Evolutionary conservation across 2,329 filamentous ascomycete genomes (phyloP), one percentile per base, ranked within the genome.

Genomic region (Leptographium galeiforme): DNA sequence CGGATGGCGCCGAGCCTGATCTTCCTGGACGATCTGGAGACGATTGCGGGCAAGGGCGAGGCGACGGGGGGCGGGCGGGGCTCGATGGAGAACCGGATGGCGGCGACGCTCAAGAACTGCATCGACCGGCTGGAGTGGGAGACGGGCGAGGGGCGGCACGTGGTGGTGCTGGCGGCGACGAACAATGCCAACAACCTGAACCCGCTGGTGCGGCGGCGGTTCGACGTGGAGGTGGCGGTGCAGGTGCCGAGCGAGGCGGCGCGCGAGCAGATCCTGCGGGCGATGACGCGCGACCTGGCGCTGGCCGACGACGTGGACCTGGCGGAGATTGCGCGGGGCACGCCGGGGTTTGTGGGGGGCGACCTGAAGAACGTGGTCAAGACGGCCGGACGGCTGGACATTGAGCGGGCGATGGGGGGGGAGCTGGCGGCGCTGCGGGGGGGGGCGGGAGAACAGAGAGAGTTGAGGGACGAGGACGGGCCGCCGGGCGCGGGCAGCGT

Each of bases 11-110:
- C 93, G 0, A 95, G 89, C 62, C 74, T 98, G 6, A 77, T 98
- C 6, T 94, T 96, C 63, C 86, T 97, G 54, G 89, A 95, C 60
- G 85, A 95, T 60, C 87, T 97, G 51, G 90, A 98, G 66, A 84
- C 85, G 5, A 93, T 97, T 61, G 87, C 89, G 50, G 87, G 87
- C 0, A 95, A 94, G 66, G 77, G 86, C 53, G 88, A 95, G 57
- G 6, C 6, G 18, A 87, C 81, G 53, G 82, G 85, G 1, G 86
- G 93, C 62, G 84, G 85, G 62, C 89, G 95, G 59, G 43, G 53
- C 25, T 25, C 45, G 34, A 91, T 94, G 81, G 89, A 95, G 64
- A 87, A 89, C 63, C 76, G 89, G 52, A 93, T 94, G 57, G 84
- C 94, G 13, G 80, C 82, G 1, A 87, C 95, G 63, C 81, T 97